Evolutionary conservation across 2,329 filamentous ascomycete genomes (phyloP).

Genomic region (Nigrospora sphaerica): DNA sequence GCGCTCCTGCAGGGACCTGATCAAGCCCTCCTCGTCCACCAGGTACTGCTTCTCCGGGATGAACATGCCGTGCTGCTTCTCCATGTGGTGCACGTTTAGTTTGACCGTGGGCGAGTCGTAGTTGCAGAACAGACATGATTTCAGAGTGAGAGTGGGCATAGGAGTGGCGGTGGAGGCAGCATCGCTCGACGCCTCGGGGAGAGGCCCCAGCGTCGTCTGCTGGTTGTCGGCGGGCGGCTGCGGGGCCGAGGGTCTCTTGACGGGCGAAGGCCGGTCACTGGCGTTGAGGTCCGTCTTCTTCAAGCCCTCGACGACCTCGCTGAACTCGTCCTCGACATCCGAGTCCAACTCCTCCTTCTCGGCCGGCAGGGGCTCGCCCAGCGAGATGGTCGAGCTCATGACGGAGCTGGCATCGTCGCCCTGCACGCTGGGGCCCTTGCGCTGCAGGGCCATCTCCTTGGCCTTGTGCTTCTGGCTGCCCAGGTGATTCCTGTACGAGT

Average conservation of each 20-base stretch:
- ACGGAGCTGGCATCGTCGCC: slow-evolving; percentile 73
- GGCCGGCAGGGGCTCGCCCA: slow-evolving; percentile 66
- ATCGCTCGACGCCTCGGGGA: slow-evolving; percentile 27
- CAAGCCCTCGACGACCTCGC: slow-evolving; percentile 69
- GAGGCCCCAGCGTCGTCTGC: slow-evolving; percentile 39
- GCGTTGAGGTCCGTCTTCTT: slow-evolving; percentile 49
- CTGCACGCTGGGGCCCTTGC: slow-evolving; percentile 28
- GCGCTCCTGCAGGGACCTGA: slow-evolving; percentile 72
- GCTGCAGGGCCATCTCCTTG: slow-evolving; percentile 46
- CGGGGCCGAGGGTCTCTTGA: slow-evolving; percentile 48
- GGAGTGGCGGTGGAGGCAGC: slow-evolving; percentile 34
- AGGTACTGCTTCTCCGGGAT: slow-evolving; percentile 85
- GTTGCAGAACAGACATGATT: slow-evolving; percentile 85
- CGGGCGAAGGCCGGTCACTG: slow-evolving; percentile 35
- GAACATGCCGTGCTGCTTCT: slow-evolving; percentile 89
- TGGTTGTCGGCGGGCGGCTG: slow-evolving; percentile 31
- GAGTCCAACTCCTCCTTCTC: slow-evolving; percentile 47
- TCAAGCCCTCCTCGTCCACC: slow-evolving; percentile 71
- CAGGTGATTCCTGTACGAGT: slow-evolving; percentile 89
- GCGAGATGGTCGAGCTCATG: slow-evolving; percentile 83
- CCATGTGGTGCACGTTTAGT: slow-evolving; percentile 85
- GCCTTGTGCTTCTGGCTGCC: slow-evolving; percentile 84
- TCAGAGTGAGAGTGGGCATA: slow-evolving; percentile 33
- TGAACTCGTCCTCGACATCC: slow-evolving; percentile 68
- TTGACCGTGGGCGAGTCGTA: slow-evolving; percentile 67